phyloP scores from a whole-genome alignment of 306 rosid species.

The Mimosa bimucronata region DNA sequence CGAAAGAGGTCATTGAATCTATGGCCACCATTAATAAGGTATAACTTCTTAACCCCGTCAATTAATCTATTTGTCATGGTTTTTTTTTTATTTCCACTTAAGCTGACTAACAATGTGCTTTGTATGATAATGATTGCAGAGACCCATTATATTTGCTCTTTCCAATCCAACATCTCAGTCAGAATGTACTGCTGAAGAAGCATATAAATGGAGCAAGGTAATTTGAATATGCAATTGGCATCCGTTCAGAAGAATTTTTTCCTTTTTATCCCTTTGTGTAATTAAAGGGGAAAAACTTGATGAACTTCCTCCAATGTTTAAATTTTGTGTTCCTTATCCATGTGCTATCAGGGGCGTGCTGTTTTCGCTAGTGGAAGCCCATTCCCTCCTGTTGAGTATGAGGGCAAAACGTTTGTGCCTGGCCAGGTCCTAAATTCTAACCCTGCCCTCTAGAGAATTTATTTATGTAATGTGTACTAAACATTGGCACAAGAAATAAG shows the following conservation, averaged over 20 bases:
- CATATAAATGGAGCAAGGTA: conserved; percentile 55
- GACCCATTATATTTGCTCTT: conserved; percentile 51
- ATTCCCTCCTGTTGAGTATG: conserved; percentile 77
- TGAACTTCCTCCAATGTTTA: background rate
- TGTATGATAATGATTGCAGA: conserved; percentile 36
- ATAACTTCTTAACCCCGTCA: background rate
- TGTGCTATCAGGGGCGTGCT: conserved; percentile 69
- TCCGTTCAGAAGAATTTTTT: background rate
- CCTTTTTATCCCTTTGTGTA: background rate
- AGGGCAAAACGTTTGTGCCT: conserved; percentile 72
- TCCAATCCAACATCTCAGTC: conserved; percentile 58
- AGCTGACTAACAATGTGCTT: conserved; percentile 16
- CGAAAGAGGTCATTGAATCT: conserved; percentile 73
- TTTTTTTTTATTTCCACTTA: conserved; percentile 4
- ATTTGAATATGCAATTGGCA: conserved; percentile 12
- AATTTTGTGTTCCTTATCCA: background rate
- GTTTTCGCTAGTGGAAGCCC: conserved; percentile 94
- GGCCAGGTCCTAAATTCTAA: conserved; percentile 69
- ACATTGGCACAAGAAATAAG: background rate
- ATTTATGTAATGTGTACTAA: conserved; percentile 3
- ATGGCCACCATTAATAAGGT: conserved; percentile 88
- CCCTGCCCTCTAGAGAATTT: conserved; percentile 9
- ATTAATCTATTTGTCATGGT: background rate
- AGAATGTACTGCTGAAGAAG: conserved; percentile 61
- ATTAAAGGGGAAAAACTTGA: background rate